Conservation (phyloP, 768 basidiomycete species). For the Strobilomyces confusus region DNA sequence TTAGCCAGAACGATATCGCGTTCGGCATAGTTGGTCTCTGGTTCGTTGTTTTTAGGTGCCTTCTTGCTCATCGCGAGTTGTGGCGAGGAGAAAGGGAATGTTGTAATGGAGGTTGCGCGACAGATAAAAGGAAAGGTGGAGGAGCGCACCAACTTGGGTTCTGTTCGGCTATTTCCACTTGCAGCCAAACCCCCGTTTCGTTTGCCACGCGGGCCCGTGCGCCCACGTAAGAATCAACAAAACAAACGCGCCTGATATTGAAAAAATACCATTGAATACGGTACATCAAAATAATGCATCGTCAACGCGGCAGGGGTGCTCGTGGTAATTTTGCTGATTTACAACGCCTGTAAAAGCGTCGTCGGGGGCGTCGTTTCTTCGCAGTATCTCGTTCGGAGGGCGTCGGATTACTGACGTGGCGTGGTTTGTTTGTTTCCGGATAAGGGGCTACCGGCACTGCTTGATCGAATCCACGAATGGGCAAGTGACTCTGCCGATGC, state of each 20-base stretch:
- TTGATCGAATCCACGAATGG: slow-evolving; percentile 20
- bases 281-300: slow-evolving; percentile 26
- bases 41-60: slow-evolving; percentile 37
- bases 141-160: slow-evolving; percentile 38
- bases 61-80: slow-evolving; percentile 48
- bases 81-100: slow-evolving; percentile 12
- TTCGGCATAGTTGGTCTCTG: slow-evolving; percentile 50
- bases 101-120: slow-evolving; percentile 28
- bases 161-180: slow-evolving; percentile 38
- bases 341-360: slow-evolving; percentile 11
- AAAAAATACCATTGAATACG: slow-evolving; percentile 30
- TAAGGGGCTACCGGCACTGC: slow-evolving; percentile 24
- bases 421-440: slow-evolving; percentile 32
- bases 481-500: slow-evolving; percentile 2
- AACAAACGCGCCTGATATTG: slow-evolving; percentile 29
- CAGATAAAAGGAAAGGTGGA: slow-evolving; percentile 39
- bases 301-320: slow-evolving; percentile 18
- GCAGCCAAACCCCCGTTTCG: slow-evolving; percentile 35
- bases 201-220: slow-evolving; percentile 40
- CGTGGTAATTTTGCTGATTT: slow-evolving; percentile 14
- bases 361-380: not conserved
- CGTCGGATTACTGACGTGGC: slow-evolving; percentile 12
- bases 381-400: not conserved
- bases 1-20: slow-evolving; percentile 91
- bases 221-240: slow-evolving; percentile 37